phyloP scores from a whole-genome alignment of 345 rosid species.

The Euphorbia lathyris region DNA sequence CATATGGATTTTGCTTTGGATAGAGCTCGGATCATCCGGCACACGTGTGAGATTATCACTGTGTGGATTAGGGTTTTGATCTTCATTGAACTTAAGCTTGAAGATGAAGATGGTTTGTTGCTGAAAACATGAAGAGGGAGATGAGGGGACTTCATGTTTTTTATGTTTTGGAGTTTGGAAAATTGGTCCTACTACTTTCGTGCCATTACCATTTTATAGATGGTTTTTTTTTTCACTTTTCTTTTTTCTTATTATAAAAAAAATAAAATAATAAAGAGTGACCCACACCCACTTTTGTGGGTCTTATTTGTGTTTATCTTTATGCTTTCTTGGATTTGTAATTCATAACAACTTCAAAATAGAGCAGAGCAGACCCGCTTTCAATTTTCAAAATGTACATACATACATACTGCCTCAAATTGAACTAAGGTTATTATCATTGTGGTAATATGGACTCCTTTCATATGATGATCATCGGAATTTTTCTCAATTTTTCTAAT shows the following conservation, averaged over 20 bases:
- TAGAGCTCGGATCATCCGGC: constrained; percentile 51
- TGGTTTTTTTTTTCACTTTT: constrained; percentile 6
- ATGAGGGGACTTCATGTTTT: too few relatives aligned
- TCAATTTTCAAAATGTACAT: constrained; percentile 29
- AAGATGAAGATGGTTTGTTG: constrained; percentile 34
- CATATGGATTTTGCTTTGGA: constrained; percentile 53
- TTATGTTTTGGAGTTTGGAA: not conserved
- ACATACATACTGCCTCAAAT: too few relatives aligned
- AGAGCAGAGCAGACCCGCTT: constrained; percentile 27
- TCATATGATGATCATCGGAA: too few relatives aligned
- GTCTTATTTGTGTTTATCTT: constrained; percentile 11
- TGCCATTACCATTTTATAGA: not conserved
- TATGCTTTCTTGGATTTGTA: constrained; percentile 21
- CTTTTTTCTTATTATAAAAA: constrained; percentile 7
- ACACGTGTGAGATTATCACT: constrained; percentile 50
- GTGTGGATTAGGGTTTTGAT: constrained; percentile 59
- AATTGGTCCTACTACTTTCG: too few relatives aligned
- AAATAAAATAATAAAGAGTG: constrained; percentile 14
- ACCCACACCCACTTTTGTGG: constrained; percentile 36
- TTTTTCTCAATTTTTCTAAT: too few relatives aligned
- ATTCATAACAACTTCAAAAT: constrained; percentile 18
- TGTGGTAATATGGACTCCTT: too few relatives aligned
- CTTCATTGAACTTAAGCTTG: constrained; percentile 45
- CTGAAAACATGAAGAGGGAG: constrained; percentile 21
- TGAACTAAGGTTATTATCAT: too few relatives aligned